A percentile compares a stretch with the other conserved stretches of the same genome.
Evolutionary conservation across 2,329 filamentous ascomycete species (phyloP).

Genomic region (Scedosporium aurantiacum): DNA sequence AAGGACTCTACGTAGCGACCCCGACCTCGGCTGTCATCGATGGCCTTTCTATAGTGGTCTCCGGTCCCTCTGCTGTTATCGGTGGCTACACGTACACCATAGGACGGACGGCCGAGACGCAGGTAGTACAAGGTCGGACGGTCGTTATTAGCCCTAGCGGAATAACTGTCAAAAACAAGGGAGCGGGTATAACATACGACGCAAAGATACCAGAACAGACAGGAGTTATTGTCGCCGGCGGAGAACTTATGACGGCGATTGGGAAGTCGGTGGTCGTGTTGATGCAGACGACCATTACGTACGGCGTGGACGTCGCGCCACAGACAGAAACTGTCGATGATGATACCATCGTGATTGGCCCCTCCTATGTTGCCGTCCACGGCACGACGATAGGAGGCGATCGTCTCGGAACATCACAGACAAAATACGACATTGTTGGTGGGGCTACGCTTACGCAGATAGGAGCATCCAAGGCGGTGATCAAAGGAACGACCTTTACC

Average conservation of each 20-base stretch:
- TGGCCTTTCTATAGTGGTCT: slow-evolving; percentile 29
- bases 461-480: slow-evolving; percentile 34
- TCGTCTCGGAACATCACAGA: slow-evolving; percentile 22
- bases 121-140: slow-evolving; percentile 20
- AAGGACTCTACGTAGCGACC: slow-evolving; percentile 18
- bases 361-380: slow-evolving; percentile 29
- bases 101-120: slow-evolving; percentile 21
- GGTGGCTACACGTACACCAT: slow-evolving; percentile 32
- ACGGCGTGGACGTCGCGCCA: slow-evolving; percentile 23
- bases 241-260: slow-evolving; percentile 33
- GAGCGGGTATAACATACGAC: slow-evolving; percentile 19
- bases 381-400: slow-evolving; percentile 32
- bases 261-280: slow-evolving; percentile 30
- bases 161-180: slow-evolving; percentile 21
- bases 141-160: slow-evolving; percentile 24
- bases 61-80: slow-evolving; percentile 28
- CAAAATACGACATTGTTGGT: slow-evolving; percentile 35
- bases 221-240: slow-evolving; percentile 35
- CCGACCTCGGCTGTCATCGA: slow-evolving; percentile 27
- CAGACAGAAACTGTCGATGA: slow-evolving; percentile 33
- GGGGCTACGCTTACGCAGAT: slow-evolving; percentile 41
- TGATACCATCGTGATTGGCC: slow-evolving; percentile 39
- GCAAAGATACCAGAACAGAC: slow-evolving; percentile 22
- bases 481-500: slow-evolving; percentile 39
- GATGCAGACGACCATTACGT: slow-evolving; percentile 32